Evolutionary conservation across 2,329 filamentous ascomycete species (phyloP).

Genomic region (Balansia obtecta): DNA sequence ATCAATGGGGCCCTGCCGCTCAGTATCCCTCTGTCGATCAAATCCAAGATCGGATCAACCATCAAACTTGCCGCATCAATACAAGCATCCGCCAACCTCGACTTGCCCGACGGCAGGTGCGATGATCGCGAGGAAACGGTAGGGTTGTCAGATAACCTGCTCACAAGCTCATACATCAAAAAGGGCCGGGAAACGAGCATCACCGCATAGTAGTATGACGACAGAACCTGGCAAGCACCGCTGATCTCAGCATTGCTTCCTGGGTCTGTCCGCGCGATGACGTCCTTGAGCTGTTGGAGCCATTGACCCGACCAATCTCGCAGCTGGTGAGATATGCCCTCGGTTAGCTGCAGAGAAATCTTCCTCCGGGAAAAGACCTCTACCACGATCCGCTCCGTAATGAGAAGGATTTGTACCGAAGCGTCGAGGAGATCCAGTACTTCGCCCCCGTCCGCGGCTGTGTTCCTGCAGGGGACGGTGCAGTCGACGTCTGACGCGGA

Average conservation of each 20-base stretch:
- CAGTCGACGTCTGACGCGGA: conserved; percentile 42
- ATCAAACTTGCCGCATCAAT: conserved; percentile 42
- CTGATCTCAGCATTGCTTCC: conserved; percentile 20
- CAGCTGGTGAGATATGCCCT: conserved; percentile 39
- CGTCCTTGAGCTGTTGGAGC: conserved; percentile 31
- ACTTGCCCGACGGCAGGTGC: conserved; percentile 27
- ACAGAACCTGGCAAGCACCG: conserved; percentile 38
- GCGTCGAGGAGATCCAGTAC: conserved; percentile 35
- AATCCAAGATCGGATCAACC: conserved; percentile 34
- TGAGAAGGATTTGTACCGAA: conserved; percentile 38
- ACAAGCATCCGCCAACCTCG: conserved; percentile 40
- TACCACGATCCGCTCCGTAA: conserved; percentile 36
- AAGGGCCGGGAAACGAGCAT: conserved; percentile 44
- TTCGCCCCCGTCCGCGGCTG: conserved; percentile 25
- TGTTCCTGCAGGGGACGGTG: conserved; percentile 33
- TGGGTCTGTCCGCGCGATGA: conserved; percentile 15
- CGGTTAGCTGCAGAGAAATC: conserved; percentile 38
- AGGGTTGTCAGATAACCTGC: conserved; percentile 26
- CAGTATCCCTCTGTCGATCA: conserved; percentile 29
- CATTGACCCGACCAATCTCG: conserved; percentile 38
- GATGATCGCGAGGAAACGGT: conserved; percentile 10
- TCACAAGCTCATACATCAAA: conserved; percentile 41
- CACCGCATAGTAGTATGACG: conserved; percentile 44
- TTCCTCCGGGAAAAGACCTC: conserved; percentile 41
- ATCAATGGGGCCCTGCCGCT: conserved; percentile 35